A percentile compares a stretch with the other conserved stretches of the same genome.
These are phyloP conservation scores for Auricularia auricula-judae DNA, from an alignment of 768 basidiomycete genomes.

Conservation along the genomic window DNA sequence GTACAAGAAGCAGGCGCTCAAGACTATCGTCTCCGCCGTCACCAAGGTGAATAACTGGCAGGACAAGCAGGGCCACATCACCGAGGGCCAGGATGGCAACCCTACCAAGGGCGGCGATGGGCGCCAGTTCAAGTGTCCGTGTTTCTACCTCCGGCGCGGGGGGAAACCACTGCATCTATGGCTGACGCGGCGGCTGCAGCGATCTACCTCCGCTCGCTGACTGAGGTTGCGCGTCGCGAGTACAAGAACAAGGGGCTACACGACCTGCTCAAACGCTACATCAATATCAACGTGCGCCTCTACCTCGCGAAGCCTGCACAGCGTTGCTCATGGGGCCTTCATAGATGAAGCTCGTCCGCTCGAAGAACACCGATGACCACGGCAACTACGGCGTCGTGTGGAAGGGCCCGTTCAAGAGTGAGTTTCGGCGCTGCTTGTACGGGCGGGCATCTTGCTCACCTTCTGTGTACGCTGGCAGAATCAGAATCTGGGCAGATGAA, in stretches of 20 bases:
- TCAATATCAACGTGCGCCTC: not conserved
- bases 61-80: conserved; percentile 35
- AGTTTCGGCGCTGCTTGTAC: too few relatives aligned
- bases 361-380: not conserved
- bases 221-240: not conserved
- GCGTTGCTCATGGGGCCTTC: not conserved
- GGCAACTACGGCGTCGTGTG: not conserved
- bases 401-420: not conserved
- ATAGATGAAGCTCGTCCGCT: not conserved
- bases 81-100: conserved; percentile 25
- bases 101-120: not conserved
- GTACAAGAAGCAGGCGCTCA: conserved; percentile 29
- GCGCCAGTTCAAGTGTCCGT: not conserved
- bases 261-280: not conserved
- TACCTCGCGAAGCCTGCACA: not conserved
- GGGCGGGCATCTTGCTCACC: too few relatives aligned
- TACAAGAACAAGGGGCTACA: not conserved
- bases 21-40: conserved; percentile 27
- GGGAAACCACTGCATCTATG: too few relatives aligned
- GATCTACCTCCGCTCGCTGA: not conserved
- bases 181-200: not conserved
- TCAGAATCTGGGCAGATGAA: not conserved
- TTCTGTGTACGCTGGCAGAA: too few relatives aligned
- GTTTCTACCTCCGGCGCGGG: too few relatives aligned
- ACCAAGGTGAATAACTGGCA: conserved; percentile 34